Conservation (phyloP, 129 eudicot genomes). For the Centaurea solstitialis region DNA sequence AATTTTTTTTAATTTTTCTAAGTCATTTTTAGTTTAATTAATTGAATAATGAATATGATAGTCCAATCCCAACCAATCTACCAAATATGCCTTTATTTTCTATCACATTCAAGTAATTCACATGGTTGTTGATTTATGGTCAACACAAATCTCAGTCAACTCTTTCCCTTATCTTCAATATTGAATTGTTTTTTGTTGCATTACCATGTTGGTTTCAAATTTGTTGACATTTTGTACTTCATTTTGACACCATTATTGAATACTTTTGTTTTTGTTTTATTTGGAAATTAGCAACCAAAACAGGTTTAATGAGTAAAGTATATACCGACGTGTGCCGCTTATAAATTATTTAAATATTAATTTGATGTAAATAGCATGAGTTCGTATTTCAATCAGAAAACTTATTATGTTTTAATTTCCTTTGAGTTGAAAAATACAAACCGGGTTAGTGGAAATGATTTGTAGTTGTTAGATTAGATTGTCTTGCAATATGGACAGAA, state of each 20-base stretch:
- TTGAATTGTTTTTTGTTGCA: slow-evolving; percentile 28
- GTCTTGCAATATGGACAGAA: not conserved
- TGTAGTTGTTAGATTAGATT: not conserved
- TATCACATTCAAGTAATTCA: slow-evolving; percentile 36
- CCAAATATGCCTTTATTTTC: slow-evolving; percentile 31
- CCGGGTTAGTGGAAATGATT: not conserved
- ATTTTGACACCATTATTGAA: slow-evolving; percentile 25
- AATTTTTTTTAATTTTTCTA: not conserved
- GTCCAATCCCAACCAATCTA: slow-evolving; percentile 39
- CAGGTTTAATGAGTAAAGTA: not conserved
- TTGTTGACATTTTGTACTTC: slow-evolving; percentile 30
- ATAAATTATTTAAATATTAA: not conserved
- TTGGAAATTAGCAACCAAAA: slow-evolving; percentile 10
- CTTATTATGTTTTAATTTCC: not conserved
- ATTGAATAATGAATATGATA: slow-evolving; percentile 18
- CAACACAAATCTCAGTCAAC: slow-evolving; percentile 36
- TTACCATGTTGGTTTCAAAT: slow-evolving; percentile 25
- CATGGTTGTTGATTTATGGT: slow-evolving; percentile 34
- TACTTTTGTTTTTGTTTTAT: slow-evolving; percentile 1
- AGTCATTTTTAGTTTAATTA: not conserved
- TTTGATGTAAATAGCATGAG: not conserved
- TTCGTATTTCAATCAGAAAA: not conserved
- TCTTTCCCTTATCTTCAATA: slow-evolving; percentile 13
- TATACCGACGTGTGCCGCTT: not conserved
- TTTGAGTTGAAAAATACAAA: not conserved